A percentile compares a stretch with the other conserved stretches of the same genome.
Evolutionary conservation across 352 stramenopile genomes (phyloP).

Genomic region (Phytophthora pseudosyringae): DNA sequence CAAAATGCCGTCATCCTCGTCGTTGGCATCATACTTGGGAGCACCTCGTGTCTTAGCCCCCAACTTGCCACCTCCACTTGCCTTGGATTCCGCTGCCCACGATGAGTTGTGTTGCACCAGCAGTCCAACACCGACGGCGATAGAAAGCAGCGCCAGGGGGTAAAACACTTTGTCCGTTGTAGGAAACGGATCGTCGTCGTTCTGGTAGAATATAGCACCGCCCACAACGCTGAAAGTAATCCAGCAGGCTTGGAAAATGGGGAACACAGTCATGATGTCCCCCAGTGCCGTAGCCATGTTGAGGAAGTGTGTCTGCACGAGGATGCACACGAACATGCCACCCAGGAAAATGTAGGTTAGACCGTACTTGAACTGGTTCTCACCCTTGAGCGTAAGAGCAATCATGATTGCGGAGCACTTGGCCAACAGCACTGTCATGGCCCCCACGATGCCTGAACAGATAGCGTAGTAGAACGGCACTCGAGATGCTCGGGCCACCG

Average conservation of each 20-base stretch:
- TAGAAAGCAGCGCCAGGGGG: conserved; percentile 71
- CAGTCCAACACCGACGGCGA: conserved; percentile 69
- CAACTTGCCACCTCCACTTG: conserved; percentile 15
- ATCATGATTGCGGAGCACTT: conserved; percentile 91
- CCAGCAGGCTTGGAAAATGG: conserved; percentile 89
- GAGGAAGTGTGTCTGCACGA: conserved; percentile 89
- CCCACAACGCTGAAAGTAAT: conserved; percentile 90
- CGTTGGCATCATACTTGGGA: conserved; percentile 38
- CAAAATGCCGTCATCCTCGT: conserved; percentile 62
- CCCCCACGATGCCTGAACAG: conserved; percentile 85
- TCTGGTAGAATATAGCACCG: conserved; percentile 86
- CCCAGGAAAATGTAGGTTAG: conserved; percentile 89
- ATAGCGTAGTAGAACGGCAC: conserved; percentile 90
- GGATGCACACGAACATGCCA: conserved; percentile 87
- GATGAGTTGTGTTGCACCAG: conserved; percentile 75
- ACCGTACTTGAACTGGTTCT: conserved; percentile 88
- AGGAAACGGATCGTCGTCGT: conserved; percentile 60
- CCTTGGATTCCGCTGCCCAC: background rate
- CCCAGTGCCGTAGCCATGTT: conserved; percentile 86
- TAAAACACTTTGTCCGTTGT: conserved; percentile 74
- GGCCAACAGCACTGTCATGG: conserved; percentile 83
- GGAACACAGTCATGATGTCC: conserved; percentile 91
- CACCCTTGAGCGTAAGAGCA: conserved; percentile 75
- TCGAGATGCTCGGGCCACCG: conserved; percentile 42
- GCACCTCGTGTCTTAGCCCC: conserved; percentile 20